These are phyloP conservation scores for Paxillus ammoniavirescens DNA, from an alignment of 768 basidiomycete species.

Conservation along the genomic window DNA sequence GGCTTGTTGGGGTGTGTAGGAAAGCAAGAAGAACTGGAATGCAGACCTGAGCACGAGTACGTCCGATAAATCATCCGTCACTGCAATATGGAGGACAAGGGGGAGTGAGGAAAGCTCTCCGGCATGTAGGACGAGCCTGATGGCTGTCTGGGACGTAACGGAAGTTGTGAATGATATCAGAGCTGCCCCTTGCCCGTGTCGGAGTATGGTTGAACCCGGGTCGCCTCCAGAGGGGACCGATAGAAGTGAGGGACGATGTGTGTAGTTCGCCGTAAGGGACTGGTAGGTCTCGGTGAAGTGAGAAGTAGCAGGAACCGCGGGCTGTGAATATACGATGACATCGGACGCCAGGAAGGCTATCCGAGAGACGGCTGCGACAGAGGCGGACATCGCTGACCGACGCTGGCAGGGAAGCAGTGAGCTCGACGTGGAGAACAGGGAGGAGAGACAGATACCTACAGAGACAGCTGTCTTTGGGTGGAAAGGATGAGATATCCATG, in stretches of 20 bases:
- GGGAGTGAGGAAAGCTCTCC: slow-evolving; percentile 62
- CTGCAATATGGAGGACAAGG: slow-evolving; percentile 70
- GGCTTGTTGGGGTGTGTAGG: slow-evolving; percentile 72
- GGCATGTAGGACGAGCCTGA: slow-evolving; percentile 67
- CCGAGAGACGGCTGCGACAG: slow-evolving; percentile 51
- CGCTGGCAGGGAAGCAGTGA: slow-evolving; percentile 1
- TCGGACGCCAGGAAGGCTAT: slow-evolving; percentile 74
- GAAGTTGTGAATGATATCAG: slow-evolving; percentile 63
- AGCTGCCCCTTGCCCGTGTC: slow-evolving; percentile 36
- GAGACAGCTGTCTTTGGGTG: not conserved
- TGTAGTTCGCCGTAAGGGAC: slow-evolving; percentile 33
- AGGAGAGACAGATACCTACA: slow-evolving; percentile 5
- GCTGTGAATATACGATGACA: slow-evolving; percentile 56
- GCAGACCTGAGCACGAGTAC: slow-evolving; percentile 75
- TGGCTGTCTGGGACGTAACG: slow-evolving; percentile 49
- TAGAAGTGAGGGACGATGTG: slow-evolving; percentile 43
- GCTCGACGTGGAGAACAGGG: not conserved
- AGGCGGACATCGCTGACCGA: slow-evolving; percentile 21
- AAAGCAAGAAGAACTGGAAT: slow-evolving; percentile 81
- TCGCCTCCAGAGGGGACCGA: slow-evolving; percentile 65
- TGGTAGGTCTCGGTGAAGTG: slow-evolving; percentile 33
- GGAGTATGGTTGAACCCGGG: slow-evolving; percentile 55
- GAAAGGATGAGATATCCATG: not conserved
- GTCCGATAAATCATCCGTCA: slow-evolving; percentile 66
- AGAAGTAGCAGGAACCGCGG: slow-evolving; percentile 40